phyloP scores from a whole-genome alignment of 192 early-diverging fungal species.

The Martensiomyces pterosporus region DNA sequence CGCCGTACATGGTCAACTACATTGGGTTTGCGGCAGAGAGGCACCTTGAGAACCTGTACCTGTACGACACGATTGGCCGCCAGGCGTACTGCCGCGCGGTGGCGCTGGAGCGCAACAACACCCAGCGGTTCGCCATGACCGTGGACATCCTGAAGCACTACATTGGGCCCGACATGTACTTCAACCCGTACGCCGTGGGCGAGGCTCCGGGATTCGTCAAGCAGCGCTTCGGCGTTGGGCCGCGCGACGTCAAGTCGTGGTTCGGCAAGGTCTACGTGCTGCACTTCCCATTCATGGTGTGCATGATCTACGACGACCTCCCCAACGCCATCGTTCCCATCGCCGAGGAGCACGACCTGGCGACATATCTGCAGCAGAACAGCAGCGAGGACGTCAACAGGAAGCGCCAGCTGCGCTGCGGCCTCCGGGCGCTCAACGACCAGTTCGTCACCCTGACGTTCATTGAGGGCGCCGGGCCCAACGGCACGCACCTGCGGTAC shows the following conservation, averaged over 20 bases:
- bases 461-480: slow-evolving; percentile 24
- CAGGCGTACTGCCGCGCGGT: slow-evolving; percentile 47
- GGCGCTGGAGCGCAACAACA: slow-evolving; percentile 31
- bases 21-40: slow-evolving; percentile 61
- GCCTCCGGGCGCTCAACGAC: slow-evolving; percentile 57
- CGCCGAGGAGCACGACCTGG: slow-evolving; percentile 51
- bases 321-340: slow-evolving; percentile 49
- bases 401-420: slow-evolving; percentile 49
- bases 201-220: not conserved
- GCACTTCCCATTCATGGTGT: slow-evolving; percentile 65
- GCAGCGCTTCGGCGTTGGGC: slow-evolving; percentile 12
- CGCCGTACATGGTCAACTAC: slow-evolving; percentile 65
- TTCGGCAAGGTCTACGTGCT: slow-evolving; percentile 61
- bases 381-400: slow-evolving; percentile 41
- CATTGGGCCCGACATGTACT: slow-evolving; percentile 66
- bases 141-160: slow-evolving; percentile 50
- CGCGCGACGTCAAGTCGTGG: slow-evolving; percentile 50
- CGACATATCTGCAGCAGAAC: slow-evolving; percentile 55
- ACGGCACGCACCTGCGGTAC: slow-evolving; percentile 31
- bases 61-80: slow-evolving; percentile 56
- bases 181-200: slow-evolving; percentile 48
- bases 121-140: slow-evolving; percentile 27
- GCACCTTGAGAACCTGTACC: slow-evolving; percentile 61
- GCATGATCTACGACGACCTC: slow-evolving; percentile 63
- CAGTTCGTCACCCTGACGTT: slow-evolving; percentile 56